phyloP scores from a whole-genome alignment of 2,329 filamentous ascomycete species.

The Penicillium sp. region DNA sequence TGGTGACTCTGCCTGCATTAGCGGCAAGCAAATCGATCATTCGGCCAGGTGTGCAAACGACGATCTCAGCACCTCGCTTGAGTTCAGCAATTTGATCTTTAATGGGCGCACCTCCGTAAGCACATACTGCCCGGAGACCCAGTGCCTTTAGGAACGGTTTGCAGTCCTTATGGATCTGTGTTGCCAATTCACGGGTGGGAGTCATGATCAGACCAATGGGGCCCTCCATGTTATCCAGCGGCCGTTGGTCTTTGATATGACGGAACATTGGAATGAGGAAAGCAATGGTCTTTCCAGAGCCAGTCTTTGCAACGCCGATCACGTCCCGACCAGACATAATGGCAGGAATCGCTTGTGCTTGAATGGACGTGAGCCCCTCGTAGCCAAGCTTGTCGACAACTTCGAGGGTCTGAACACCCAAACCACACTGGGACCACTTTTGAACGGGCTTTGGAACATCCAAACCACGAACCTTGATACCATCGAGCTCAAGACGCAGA shows the following conservation, averaged over 20 bases:
- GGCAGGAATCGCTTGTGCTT: constrained; percentile 88
- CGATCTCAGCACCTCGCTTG: constrained; percentile 89
- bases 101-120: constrained; percentile 91
- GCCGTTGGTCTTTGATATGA: constrained; percentile 89
- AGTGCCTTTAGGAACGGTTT: constrained; percentile 89
- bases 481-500: constrained; percentile 81
- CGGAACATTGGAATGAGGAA: constrained; percentile 96
- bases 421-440: constrained; percentile 93
- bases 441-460: constrained; percentile 89
- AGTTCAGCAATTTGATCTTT: constrained; percentile 96
- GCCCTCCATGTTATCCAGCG: constrained; percentile 77
- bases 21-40: constrained; percentile 93
- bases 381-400: constrained; percentile 78
- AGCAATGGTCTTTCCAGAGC: constrained; percentile 94
- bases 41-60: constrained; percentile 90
- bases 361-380: constrained; percentile 86
- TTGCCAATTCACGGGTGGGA: constrained; percentile 86
- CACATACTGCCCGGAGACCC: constrained; percentile 79
- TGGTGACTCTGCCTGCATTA: constrained; percentile 91
- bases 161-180: constrained; percentile 90
- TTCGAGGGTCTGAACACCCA: constrained; percentile 80
- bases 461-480: constrained; percentile 86
- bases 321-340: constrained; percentile 96
- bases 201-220: constrained; percentile 87
- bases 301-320: constrained; percentile 94